Evolutionary conservation across 2,329 filamentous ascomycete genomes (phyloP).

Genomic region (Diaporthe sp.): DNA sequence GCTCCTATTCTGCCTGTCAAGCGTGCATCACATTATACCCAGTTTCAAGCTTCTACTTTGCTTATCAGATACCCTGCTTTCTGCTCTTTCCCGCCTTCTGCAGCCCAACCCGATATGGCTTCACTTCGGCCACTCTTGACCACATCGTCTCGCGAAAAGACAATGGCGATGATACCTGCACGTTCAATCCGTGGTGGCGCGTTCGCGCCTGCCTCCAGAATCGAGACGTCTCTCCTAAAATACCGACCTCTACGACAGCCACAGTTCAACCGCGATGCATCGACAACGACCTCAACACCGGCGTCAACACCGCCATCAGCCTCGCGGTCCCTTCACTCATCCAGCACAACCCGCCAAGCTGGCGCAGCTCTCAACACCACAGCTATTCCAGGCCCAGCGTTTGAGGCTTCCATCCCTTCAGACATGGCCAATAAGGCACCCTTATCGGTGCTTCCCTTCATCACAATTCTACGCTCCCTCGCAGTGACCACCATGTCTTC

Average conservation of each 20-base stretch:
- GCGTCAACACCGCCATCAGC: slow-evolving; percentile 37
- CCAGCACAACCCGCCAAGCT: slow-evolving; percentile 35
- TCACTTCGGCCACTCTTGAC: slow-evolving; percentile 37
- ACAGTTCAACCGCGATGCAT: slow-evolving; percentile 40
- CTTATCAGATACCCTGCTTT: slow-evolving; percentile 24
- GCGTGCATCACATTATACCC: slow-evolving; percentile 33
- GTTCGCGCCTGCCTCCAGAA: slow-evolving; percentile 30
- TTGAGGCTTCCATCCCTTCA: slow-evolving; percentile 32
- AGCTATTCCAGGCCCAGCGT: slow-evolving; percentile 36
- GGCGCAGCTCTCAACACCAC: slow-evolving; percentile 40
- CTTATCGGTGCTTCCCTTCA: slow-evolving; percentile 76
- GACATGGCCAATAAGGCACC: slow-evolving; percentile 53
- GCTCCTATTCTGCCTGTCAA: slow-evolving; percentile 14
- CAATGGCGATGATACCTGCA: slow-evolving; percentile 30
- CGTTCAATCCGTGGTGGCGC: slow-evolving; percentile 13
- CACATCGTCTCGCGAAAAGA: slow-evolving; percentile 4
- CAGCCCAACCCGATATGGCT: slow-evolving; percentile 33
- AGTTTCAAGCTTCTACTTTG: not conserved
- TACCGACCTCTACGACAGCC: slow-evolving; percentile 40
- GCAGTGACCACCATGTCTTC: slow-evolving; percentile 79
- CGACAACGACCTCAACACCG: slow-evolving; percentile 29
- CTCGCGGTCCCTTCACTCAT: slow-evolving; percentile 48
- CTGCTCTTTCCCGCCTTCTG: not conserved
- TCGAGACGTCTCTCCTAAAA: slow-evolving; percentile 36
- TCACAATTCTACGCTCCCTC: slow-evolving; percentile 77